A percentile compares a stretch with the other conserved stretches of the same genome.
Conservation (phyloP, 441 rosid genomes). For the Flueggea neowawraea region DNA sequence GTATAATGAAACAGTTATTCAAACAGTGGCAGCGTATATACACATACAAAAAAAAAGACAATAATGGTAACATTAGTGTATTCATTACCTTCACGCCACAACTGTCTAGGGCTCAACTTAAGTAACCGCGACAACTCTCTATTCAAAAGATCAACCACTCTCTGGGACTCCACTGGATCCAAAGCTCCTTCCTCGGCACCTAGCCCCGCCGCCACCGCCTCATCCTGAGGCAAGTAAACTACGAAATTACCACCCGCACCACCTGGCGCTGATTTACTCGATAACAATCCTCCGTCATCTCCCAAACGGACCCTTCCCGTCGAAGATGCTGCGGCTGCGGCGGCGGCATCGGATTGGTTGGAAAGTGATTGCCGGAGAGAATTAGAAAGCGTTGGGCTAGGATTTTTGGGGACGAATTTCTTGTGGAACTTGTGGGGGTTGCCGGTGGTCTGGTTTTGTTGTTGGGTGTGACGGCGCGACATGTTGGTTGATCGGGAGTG, state of each 20-base stretch:
- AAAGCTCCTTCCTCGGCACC: constrained; percentile 77
- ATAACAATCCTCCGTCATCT: constrained; percentile 37
- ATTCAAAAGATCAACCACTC: constrained; percentile 93
- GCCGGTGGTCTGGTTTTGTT: too few species aligned
- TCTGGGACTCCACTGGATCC: constrained; percentile 93
- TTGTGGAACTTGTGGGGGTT: neutral
- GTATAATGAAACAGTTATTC: neutral
- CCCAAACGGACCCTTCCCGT: constrained; percentile 41
- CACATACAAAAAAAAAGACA: neutral
- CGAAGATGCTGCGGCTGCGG: constrained; percentile 12
- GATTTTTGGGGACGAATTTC: constrained; percentile 49
- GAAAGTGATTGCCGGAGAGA: constrained; percentile 56
- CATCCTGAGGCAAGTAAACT: constrained; percentile 94
- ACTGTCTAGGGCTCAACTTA: constrained; percentile 73
- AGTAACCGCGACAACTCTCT: constrained; percentile 79
- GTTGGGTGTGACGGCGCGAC: too few species aligned
- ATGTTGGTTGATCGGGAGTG: too few species aligned
- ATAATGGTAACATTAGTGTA: neutral
- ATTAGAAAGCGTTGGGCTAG: constrained; percentile 52
- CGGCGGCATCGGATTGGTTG: constrained; percentile 20
- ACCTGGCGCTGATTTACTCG: constrained; percentile 10
- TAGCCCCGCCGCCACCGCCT: constrained; percentile 87
- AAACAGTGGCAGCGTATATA: neutral
- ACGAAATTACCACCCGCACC: constrained; percentile 49
- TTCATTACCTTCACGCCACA: constrained; percentile 78